These are phyloP conservation scores for Chytriomyces hyalinus DNA, from an alignment of 192 early-diverging fungal species.

Conservation along the genomic window DNA sequence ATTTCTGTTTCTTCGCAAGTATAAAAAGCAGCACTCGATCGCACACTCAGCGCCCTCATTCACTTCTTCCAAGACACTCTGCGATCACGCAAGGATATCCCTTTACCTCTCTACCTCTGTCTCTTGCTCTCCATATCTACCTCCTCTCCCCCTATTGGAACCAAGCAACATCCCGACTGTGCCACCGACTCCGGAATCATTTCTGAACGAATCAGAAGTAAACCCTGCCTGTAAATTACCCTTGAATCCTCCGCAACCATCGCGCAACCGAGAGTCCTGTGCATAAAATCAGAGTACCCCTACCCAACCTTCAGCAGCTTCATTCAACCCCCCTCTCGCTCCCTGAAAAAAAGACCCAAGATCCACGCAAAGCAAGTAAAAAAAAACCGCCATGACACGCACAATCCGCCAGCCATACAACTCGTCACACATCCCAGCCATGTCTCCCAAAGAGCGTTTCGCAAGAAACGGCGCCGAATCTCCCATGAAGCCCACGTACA, in stretches of 20 bases:
- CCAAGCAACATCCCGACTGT: not conserved
- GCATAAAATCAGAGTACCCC: no score
- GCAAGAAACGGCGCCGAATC: conserved; percentile 4
- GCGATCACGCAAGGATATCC: not conserved
- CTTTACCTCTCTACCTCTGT: not conserved
- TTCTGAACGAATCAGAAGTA: no score
- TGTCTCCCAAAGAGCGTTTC: conserved; percentile 6
- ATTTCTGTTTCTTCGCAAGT: no score
- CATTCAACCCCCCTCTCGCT: no score
- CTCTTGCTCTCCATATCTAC: not conserved
- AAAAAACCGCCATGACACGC: not conserved
- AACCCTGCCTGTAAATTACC: no score
- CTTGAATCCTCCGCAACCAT: no score
- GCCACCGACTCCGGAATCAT: not conserved
- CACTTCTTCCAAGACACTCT: not conserved
- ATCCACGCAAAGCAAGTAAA: not conserved
- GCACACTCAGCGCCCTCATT: no score
- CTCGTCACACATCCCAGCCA: not conserved
- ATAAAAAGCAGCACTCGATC: no score
- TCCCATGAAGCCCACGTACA: conserved; percentile 7
- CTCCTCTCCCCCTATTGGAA: not conserved
- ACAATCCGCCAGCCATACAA: conserved; percentile 15
- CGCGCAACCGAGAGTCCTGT: not conserved
- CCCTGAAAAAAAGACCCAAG: no score
- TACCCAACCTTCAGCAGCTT: no score